Base-by-base conservation (phyloP, 192 early-diverging fungal species). In the Coemansia sp. region DNA sequence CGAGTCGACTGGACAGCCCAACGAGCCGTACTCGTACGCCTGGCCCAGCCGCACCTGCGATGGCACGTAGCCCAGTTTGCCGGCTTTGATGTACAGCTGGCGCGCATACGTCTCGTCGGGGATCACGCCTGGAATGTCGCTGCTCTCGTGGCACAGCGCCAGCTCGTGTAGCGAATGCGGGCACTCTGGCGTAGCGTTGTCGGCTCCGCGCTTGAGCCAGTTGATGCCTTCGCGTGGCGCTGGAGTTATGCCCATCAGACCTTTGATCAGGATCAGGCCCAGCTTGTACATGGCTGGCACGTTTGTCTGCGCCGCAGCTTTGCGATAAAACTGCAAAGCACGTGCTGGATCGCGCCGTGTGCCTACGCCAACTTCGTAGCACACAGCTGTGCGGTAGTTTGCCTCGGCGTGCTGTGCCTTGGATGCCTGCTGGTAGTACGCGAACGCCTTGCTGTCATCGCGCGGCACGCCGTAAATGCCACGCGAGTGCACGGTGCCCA, bases 241-340 rank as follows among this genome's bases (percentile, higher is more conserved):
- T 43, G 83, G 68, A 7, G 81, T 65, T 59, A 92, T 88, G 8
- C 88, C 87, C 55, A 97, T 74, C 64, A 87, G 65, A 10, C 96
- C 96, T 68, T 93, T 90, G 69, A 97, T 74, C 48, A 97, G 72
- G 14, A 97, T 90, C 85, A 95, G 89, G 19, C 94, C 97, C 17
- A 97, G 83, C 78, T 97, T 98, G 86, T 93, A 96, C 97, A 99
- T 98, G 23, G 93, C 94, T 0, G 94, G 89, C 11, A 94, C 91
- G 56, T 97, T 94, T 50, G 92, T 90, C 53, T 95, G 72, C 10
- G 89, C 87, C 1, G 95, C 96, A 0, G 94, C 91, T 80, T 98
- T 96, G 60, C 93, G 84, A 74, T 94, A 98, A 65, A 92, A 97
- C 72, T 95, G 92, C 35, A 93, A 82, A 0, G 95, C 89, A 8